phyloP scores from a whole-genome alignment of 1,284 basidiomycete species.

The Coriolopsis trogii region DNA sequence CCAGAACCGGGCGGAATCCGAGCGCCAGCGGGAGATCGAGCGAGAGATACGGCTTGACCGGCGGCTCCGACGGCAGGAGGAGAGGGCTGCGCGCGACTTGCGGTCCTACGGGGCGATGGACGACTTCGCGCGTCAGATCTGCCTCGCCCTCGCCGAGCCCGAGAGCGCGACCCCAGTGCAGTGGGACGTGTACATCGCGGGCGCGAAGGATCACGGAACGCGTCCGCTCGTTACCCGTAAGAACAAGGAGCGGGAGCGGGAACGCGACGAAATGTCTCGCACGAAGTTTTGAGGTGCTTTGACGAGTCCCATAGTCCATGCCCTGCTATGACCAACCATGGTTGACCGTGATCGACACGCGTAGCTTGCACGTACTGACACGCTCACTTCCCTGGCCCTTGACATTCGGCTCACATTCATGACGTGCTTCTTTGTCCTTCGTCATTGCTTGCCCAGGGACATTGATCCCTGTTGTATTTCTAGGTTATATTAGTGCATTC shows the following conservation, averaged over 20 bases:
- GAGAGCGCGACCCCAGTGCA: slow-evolving; percentile 18
- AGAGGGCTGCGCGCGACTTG: slow-evolving; percentile 11
- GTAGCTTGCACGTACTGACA: no score
- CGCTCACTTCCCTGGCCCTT: slow-evolving; percentile 1
- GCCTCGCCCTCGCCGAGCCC: slow-evolving; percentile 15
- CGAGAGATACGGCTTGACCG: neutral
- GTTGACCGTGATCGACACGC: no score
- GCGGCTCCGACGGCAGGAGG: neutral
- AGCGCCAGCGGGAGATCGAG: neutral
- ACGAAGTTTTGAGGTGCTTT: no score
- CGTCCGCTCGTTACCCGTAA: slow-evolving; percentile 14
- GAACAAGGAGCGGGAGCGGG: slow-evolving; percentile 1
- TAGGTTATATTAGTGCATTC: neutral
- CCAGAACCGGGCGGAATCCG: no score
- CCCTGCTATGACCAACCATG: no score
- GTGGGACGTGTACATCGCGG: slow-evolving; percentile 9
- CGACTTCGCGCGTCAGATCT: slow-evolving; percentile 14
- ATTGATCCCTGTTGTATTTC: neutral
- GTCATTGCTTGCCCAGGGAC: neutral
- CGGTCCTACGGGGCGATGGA: slow-evolving; percentile 16
- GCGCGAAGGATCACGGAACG: slow-evolving; percentile 7
- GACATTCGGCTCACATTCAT: neutral
- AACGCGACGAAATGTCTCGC: neutral
- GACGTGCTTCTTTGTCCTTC: neutral
- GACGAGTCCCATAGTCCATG: no score